Evolutionary conservation across 2,329 filamentous ascomycete species (phyloP), one percentile per base, ranked within the genome.

Genomic region (Cladosporium cucumerinum): DNA sequence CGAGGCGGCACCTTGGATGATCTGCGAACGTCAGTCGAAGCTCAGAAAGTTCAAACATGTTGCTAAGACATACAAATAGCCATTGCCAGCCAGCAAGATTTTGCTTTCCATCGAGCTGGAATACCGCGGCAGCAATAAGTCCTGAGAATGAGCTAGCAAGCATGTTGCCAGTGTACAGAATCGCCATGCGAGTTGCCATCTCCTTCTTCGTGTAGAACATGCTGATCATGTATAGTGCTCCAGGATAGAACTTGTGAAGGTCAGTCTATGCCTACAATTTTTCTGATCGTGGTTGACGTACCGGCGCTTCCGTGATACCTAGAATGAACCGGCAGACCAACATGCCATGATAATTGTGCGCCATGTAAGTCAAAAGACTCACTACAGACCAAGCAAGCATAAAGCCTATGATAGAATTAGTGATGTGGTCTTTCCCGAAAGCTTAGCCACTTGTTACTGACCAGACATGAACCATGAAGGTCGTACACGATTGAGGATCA

Each of bases 401-500:
- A 16, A 75, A 76, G 30, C 60, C 60, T 60, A n/a, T 18, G 5
- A 16, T 26, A 30, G 16, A 23, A 8, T 60, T 28, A 23, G 57
- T 23, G 28, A 5, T 34, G 4, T 21, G 16, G 18, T 23, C n/a
- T 14, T 7, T 5, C 26, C 32, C 21, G 7, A 48, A 3, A 34
- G 14, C 14, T 28, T 28, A 3, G 18, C n/a, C 2, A n/a, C 10
- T 12, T 1, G 5, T 2, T 1, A 54, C 51, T 54, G 7, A 60
- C 57, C 57, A 28, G 46, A 54, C 75, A 82, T 79, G 72, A 81
- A 82, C 3, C 78, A 72, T 16, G 77, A 78, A 1, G 79, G 80
- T 48, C 73, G 75, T 7, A 81, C 73, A 16, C 78, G 75, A 3
- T 78, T 81, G 65, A 82, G 74, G 59, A 82, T 72, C 79, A 82